Conservation (phyloP, 1,284 basidiomycete genomes). For the Malassezia obtusa region DNA sequence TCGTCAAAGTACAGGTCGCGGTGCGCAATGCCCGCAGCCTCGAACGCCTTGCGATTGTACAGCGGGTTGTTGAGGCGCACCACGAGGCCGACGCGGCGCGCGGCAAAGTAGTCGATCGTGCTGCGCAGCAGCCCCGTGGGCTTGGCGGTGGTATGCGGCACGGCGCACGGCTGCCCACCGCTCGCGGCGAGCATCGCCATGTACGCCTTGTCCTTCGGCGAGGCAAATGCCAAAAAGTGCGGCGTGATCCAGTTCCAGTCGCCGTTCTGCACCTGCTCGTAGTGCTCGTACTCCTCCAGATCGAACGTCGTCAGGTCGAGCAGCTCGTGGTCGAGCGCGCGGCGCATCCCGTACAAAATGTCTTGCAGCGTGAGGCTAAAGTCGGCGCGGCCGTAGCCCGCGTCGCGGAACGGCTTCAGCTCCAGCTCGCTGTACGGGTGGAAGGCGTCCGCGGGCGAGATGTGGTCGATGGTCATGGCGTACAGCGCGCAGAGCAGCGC, state of each 20-base stretch:
- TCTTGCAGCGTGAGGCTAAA: conserved; percentile 78
- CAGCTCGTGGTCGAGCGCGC: conserved; percentile 77
- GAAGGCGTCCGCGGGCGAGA: conserved; percentile 88
- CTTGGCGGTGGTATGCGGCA: conserved; percentile 14
- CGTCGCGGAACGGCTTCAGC: conserved; percentile 82
- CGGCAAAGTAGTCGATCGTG: conserved; percentile 83
- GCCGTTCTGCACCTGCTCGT: conserved; percentile 57
- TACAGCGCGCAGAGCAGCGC: conserved; percentile 84
- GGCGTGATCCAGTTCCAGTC: conserved; percentile 87
- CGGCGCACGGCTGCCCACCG: conserved; percentile 24
- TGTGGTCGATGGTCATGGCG: conserved; percentile 75
- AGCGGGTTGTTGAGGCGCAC: conserved; percentile 88
- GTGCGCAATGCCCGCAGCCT: conserved; percentile 78
- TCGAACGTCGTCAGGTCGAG: conserved; percentile 83
- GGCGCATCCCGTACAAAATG: conserved; percentile 88
- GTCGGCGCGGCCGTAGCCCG: conserved; percentile 82
- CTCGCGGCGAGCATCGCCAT: conserved; percentile 45
- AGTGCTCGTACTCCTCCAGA: conserved; percentile 75
- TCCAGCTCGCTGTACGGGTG: conserved; percentile 59
- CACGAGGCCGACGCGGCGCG: conserved; percentile 77
- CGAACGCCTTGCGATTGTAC: conserved; percentile 76
- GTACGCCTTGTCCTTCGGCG: conserved; percentile 54
- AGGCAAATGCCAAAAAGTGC: conserved; percentile 72
- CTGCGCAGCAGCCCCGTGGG: conserved; percentile 50
- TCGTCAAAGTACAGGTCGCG: conserved; percentile 80